Conservation (phyloP, 1,284 basidiomycete species). For the Ustilago bromivora region DNA sequence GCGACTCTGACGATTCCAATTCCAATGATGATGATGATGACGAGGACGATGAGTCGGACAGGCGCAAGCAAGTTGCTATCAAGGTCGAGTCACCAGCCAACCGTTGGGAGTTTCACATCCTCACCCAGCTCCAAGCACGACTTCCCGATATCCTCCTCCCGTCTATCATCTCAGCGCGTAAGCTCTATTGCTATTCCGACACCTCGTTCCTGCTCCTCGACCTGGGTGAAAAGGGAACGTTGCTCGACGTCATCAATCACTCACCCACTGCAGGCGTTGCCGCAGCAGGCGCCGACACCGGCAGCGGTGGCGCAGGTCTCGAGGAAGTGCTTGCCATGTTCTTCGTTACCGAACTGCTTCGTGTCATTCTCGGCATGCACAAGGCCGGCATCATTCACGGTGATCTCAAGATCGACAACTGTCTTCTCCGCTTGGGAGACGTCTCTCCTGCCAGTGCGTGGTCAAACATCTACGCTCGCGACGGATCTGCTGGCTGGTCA, state of each 20-base stretch:
- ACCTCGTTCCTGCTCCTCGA: conserved; percentile 92
- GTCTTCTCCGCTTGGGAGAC: conserved; percentile 87
- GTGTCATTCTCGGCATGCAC: conserved; percentile 86
- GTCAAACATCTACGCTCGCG: conserved; percentile 80
- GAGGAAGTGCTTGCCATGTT: conserved; percentile 96
- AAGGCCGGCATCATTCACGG: conserved; percentile 88
- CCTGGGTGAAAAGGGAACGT: conserved; percentile 88
- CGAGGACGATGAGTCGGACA: conserved; percentile 75
- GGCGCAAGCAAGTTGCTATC: conserved; percentile 79
- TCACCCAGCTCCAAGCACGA: conserved; percentile 78
- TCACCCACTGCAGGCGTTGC: conserved; percentile 71
- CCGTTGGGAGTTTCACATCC: conserved; percentile 91
- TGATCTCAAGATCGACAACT: conserved; percentile 99
- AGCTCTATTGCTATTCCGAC: conserved; percentile 72
- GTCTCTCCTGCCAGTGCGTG: conserved; percentile 77
- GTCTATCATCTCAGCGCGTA: conserved; percentile 61
- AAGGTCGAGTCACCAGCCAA: conserved; percentile 92
- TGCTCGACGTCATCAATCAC: conserved; percentile 92
- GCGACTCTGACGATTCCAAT: conserved; percentile 12
- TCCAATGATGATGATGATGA: conserved; percentile 31
- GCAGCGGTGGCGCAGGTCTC: conserved; percentile 73
- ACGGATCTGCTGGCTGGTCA: conserved; percentile 85
- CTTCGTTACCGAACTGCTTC: conserved; percentile 90
- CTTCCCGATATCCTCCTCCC: conserved; percentile 25
- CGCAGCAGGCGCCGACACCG: conserved; percentile 71